Percentiles rank a stretch among this genome's conserved stretches.
Conservation (phyloP, 164 flowering plant genomes). For the Aristolochia contorta region DNA sequence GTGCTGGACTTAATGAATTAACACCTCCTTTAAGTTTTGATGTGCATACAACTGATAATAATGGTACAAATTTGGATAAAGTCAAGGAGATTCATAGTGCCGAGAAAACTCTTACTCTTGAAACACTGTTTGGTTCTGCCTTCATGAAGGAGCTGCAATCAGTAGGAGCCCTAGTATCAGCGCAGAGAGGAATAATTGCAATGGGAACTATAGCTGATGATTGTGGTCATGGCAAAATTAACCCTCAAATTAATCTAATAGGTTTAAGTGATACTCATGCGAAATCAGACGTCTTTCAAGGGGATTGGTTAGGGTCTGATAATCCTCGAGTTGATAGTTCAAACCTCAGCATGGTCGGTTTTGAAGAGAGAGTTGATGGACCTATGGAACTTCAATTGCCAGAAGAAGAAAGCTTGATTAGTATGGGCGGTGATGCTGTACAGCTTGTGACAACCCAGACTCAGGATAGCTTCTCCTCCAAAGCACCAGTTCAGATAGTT, state of each 20-base stretch:
- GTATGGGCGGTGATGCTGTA: slow-evolving; percentile 24
- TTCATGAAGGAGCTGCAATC: slow-evolving; percentile 93
- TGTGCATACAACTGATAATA: slow-evolving; percentile 14
- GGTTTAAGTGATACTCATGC: slow-evolving; percentile 18
- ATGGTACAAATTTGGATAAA: slow-evolving; percentile 11
- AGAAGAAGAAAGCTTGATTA: slow-evolving; percentile 65
- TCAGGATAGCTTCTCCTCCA: slow-evolving; percentile 24
- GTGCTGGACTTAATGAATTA: slow-evolving; percentile 19
- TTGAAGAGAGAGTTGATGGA: slow-evolving; percentile 22
- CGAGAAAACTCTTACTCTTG: slow-evolving; percentile 60
- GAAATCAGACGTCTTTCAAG: slow-evolving; percentile 25
- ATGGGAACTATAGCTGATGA: slow-evolving; percentile 18
- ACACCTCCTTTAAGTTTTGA: slow-evolving; percentile 18
- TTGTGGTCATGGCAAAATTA: too few relatives aligned
- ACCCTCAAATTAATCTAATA: slow-evolving; percentile 11
- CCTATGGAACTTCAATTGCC: slow-evolving; percentile 37
- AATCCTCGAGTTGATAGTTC: slow-evolving; percentile 25
- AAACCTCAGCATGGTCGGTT: slow-evolving; percentile 17
- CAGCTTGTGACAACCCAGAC: slow-evolving; percentile 22
- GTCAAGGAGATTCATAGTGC: slow-evolving; percentile 15
- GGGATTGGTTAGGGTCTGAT: slow-evolving; percentile 28
- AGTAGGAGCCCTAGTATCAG: slow-evolving; percentile 61
- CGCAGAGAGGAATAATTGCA: slow-evolving; percentile 39
- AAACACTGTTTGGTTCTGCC: slow-evolving; percentile 82
- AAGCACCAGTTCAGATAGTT: slow-evolving; percentile 29